Evolutionary conservation across 164 flowering plant genomes (phyloP), one percentile per base, ranked within the genome.

Genomic region (Saururus chinensis): DNA sequence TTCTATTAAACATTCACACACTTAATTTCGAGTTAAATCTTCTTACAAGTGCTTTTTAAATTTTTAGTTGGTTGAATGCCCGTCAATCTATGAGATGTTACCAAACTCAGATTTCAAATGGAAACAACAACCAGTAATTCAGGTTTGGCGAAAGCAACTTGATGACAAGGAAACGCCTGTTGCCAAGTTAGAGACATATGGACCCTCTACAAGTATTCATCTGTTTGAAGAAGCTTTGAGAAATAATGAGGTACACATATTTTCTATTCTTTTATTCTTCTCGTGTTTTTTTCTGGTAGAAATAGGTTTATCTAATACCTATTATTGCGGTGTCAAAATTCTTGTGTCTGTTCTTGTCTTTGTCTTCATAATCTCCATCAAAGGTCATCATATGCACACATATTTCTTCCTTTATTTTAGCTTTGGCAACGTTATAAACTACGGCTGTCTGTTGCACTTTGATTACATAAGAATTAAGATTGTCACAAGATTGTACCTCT

Each of bases 31-130:
- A 51, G 40, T 55, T 19, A 26, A 40, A 56, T 22, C 16, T 21
- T 37, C 60, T 58, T 57, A 35, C 35, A 17, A 35, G 8, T 19
- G 16, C 10, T 73, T 59, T 59, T 62, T 23, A 13, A 19, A 57
- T 72, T 49, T 64, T 17, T 53, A 92, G 98, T 64, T 92, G 75
- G 82, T 92, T 49, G 96, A 89, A 71, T 87, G 98, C 68, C 98
- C 98, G 41, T 92, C 98, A 60, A 77, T 89, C 56, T 89, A 92
- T 71, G 98, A 89, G 76, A 87, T 92, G 98, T 56, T 92, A 79
- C 79, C 89, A 52, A 89, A 87, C 74, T 89, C 93, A 26, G 76
- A 67, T 19, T 88, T 83, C 72, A 71, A 76, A 51, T 92, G 98
- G 98, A 71, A 81, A 68, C 65, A 73, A 51, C 72, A 74, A 65